phyloP scores from a whole-genome alignment of 768 basidiomycete genomes.

The Mycena galopus region DNA sequence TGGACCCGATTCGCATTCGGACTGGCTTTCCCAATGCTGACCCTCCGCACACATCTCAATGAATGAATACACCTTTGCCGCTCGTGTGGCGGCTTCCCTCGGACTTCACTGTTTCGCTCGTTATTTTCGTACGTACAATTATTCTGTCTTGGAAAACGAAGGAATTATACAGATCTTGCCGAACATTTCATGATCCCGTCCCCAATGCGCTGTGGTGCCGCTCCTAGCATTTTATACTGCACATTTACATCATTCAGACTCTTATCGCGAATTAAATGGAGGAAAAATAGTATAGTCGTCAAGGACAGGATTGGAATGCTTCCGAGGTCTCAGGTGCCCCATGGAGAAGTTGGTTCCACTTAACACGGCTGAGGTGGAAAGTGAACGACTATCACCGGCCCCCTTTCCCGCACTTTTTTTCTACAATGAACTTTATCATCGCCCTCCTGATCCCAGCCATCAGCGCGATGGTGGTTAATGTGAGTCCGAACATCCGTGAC shows the following conservation, averaged over 20 bases:
- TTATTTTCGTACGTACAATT: neutral
- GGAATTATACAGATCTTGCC: no score
- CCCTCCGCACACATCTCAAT: neutral
- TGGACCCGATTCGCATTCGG: no score
- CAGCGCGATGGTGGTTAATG: neutral
- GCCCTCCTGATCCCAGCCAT: neutral
- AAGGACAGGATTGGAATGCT: slow-evolving; percentile 14
- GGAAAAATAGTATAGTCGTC: neutral
- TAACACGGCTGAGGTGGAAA: neutral
- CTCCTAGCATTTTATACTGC: no score
- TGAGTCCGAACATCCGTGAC: neutral
- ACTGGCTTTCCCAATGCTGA: no score
- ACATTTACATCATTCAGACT: no score
- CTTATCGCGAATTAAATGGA: no score
- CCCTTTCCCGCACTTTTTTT: neutral
- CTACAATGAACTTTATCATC: neutral
- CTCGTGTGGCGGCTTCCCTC: neutral
- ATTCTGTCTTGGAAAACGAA: neutral
- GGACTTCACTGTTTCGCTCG: neutral
- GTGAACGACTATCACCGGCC: neutral
- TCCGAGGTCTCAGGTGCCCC: neutral
- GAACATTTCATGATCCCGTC: no score
- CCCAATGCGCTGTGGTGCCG: no score
- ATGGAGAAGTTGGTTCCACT: neutral
- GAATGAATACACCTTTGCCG: neutral